These are phyloP conservation scores for Taphrina populina DNA, from an alignment of 1,139 yeast genomes.

Conservation along the genomic window DNA sequence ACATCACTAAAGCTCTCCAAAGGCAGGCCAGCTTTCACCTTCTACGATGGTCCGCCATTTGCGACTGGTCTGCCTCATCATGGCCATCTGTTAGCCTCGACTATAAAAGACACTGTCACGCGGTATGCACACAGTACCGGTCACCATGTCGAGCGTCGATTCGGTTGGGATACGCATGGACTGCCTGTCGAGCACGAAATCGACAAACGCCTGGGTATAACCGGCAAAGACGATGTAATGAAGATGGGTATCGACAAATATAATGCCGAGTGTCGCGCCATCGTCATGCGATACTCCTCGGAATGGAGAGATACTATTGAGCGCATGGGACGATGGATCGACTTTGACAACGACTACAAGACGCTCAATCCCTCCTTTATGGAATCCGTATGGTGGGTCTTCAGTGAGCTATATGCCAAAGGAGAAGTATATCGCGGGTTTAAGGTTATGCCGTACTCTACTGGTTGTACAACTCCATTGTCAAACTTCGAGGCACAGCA, in stretches of 20 bases:
- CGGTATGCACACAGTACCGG: slow-evolving; percentile 98
- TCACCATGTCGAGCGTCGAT: slow-evolving; percentile 89
- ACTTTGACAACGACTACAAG: slow-evolving; percentile 96
- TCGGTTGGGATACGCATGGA: slow-evolving; percentile 99
- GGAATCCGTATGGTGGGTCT: slow-evolving; percentile 99
- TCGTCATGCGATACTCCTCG: slow-evolving; percentile 93
- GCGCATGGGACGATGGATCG: slow-evolving; percentile 98
- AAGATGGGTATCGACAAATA: slow-evolving; percentile 77
- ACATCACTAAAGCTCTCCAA: slow-evolving; percentile 78
- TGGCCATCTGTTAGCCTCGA: slow-evolving; percentile 94
- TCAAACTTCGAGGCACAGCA: slow-evolving; percentile 98
- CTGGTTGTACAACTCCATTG: slow-evolving; percentile 93
- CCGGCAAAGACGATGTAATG: slow-evolving; percentile 91
- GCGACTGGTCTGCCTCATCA: slow-evolving; percentile 95
- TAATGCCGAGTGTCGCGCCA: slow-evolving; percentile 89
- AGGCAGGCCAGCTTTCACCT: slow-evolving; percentile 83
- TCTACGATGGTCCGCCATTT: slow-evolving; percentile 98
- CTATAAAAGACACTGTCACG: slow-evolving; percentile 84
- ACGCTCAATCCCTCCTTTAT: slow-evolving; percentile 91
- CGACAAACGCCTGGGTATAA: slow-evolving; percentile 93
- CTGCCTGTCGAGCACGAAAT: slow-evolving; percentile 97
- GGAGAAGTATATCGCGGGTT: slow-evolving; percentile 88
- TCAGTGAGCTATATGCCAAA: slow-evolving; percentile 80
- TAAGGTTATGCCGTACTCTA: slow-evolving; percentile 98
- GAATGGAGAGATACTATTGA: slow-evolving; percentile 94